These are phyloP conservation scores for Dothistroma pini DNA, from an alignment of 2,329 filamentous ascomycete species.

Conservation along the genomic window DNA sequence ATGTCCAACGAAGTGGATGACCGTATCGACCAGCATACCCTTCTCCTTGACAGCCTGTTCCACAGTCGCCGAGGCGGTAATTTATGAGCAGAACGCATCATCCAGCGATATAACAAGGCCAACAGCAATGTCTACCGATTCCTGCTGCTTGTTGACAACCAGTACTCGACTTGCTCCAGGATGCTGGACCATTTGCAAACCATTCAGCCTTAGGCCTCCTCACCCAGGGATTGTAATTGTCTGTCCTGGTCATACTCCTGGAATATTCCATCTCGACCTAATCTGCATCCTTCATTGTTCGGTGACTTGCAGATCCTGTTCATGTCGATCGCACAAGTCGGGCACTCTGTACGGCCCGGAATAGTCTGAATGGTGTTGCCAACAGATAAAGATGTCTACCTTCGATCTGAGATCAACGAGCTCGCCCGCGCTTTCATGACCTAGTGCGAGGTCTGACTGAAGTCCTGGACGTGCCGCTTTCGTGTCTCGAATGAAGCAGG, in stretches of 20 bases:
- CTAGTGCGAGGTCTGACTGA: constrained; percentile 18
- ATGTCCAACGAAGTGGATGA: constrained; percentile 27
- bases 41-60: constrained; percentile 18
- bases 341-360: constrained; percentile 38
- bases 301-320: constrained; percentile 36
- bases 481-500: constrained; percentile 32
- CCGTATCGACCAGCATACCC: constrained; percentile 22
- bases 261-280: constrained; percentile 46
- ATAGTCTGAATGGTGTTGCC: constrained; percentile 36
- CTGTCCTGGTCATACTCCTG: constrained; percentile 39
- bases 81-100: constrained; percentile 28
- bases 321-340: constrained; percentile 41
- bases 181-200: constrained; percentile 44
- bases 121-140: constrained; percentile 32
- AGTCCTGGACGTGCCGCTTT: constrained; percentile 16
- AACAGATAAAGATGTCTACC: constrained; percentile 10
- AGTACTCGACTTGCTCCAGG: constrained; percentile 46
- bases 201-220: constrained; percentile 43
- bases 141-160: constrained; percentile 36
- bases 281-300: constrained; percentile 41
- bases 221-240: constrained; percentile 42
- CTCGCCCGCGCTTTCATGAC: constrained; percentile 26
- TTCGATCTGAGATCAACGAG: constrained; percentile 18
- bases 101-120: constrained; percentile 31
- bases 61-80: constrained; percentile 9